These are phyloP conservation scores for Leccinum pachyderme DNA, from an alignment of 1,284 basidiomycete species.

Conservation along the genomic window DNA sequence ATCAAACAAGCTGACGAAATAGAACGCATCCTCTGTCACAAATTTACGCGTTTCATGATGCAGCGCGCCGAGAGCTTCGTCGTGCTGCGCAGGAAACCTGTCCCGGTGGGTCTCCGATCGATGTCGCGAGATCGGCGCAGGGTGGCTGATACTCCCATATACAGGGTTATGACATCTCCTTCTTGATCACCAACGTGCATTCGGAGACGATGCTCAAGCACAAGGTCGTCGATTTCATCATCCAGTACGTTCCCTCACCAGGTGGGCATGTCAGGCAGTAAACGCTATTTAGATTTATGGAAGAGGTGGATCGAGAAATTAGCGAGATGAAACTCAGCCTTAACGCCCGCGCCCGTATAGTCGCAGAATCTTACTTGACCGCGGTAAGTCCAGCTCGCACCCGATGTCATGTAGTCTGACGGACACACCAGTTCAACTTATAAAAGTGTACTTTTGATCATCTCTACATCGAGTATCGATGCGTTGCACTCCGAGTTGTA, in stretches of 20 bases:
- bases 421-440: constrained; percentile 19
- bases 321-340: constrained; percentile 89
- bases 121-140: constrained; percentile 3
- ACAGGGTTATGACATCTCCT: constrained; percentile 97
- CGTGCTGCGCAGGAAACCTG: constrained; percentile 91
- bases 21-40: constrained; percentile 94
- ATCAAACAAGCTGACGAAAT: constrained; percentile 99
- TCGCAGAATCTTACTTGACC: constrained; percentile 87
- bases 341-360: constrained; percentile 95
- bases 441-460: constrained; percentile 15
- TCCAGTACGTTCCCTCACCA: constrained; percentile 62
- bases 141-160: not conserved
- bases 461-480: constrained; percentile 16
- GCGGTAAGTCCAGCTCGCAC: constrained; percentile 49
- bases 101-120: constrained; percentile 58
- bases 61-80: constrained; percentile 97
- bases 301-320: constrained; percentile 93
- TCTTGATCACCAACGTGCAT: constrained; percentile 97
- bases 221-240: constrained; percentile 99
- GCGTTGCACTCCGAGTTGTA: constrained; percentile 22
- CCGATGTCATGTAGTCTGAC: constrained; percentile 3
- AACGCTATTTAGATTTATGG: constrained; percentile 77
- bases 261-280: not conserved
- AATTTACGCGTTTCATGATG: constrained; percentile 99
- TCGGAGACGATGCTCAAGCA: constrained; percentile 98